Conservation (phyloP, 257 asterid genomes). For the Lantana camara region DNA sequence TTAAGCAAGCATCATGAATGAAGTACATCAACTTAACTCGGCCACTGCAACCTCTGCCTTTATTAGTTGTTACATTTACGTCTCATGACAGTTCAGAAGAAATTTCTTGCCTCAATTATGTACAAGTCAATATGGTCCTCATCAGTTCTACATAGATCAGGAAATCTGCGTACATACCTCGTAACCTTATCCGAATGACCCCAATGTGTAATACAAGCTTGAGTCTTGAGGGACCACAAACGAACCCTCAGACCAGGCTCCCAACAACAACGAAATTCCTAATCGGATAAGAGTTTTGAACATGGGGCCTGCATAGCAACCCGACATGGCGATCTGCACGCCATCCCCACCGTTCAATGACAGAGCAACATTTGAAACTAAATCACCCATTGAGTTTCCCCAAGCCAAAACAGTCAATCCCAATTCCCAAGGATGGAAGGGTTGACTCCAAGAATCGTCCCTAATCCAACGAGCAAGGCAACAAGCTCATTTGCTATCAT, state of each 20-base stretch:
- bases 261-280: slow-evolving; percentile 82
- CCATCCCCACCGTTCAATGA: slow-evolving; percentile 88
- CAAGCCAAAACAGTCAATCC: slow-evolving; percentile 95
- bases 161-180: slow-evolving; percentile 12
- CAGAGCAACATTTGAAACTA: slow-evolving; percentile 84
- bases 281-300: slow-evolving; percentile 87
- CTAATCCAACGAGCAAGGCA: slow-evolving; percentile 78
- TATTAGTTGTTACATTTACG: slow-evolving; percentile 2
- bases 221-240: slow-evolving; percentile 60
- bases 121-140: slow-evolving; percentile 5
- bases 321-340: slow-evolving; percentile 94
- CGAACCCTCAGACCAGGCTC: slow-evolving; percentile 76
- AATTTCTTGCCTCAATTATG: background rate
- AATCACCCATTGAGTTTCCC: slow-evolving; percentile 99
- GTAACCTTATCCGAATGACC: slow-evolving; percentile 13
- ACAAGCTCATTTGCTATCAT: slow-evolving; percentile 95
- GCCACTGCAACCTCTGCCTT: background rate
- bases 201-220: slow-evolving; percentile 80
- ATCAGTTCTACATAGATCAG: slow-evolving; percentile 20
- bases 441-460: slow-evolving; percentile 65
- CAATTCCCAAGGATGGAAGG: slow-evolving; percentile 97
- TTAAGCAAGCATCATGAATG: too few relatives aligned
- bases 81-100: slow-evolving; percentile 9
- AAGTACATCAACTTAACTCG: too few relatives aligned
- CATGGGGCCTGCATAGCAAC: slow-evolving; percentile 99